Evolutionary conservation across 805 yeast species (phyloP).

Genomic region (Wickerhamiella nectarea): DNA sequence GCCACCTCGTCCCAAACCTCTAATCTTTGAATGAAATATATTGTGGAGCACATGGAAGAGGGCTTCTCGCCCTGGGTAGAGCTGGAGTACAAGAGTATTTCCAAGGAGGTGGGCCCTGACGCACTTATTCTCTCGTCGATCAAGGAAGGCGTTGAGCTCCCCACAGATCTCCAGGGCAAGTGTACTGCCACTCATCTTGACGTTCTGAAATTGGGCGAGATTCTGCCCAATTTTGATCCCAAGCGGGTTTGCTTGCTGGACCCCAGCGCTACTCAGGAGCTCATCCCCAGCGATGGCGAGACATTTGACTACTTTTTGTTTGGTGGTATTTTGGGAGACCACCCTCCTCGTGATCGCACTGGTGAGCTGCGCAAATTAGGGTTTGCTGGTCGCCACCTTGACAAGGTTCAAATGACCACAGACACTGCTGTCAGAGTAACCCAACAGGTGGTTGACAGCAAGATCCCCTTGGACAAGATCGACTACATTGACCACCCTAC

Average conservation of each 20-base stretch:
- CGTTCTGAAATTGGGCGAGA: conserved; percentile 30
- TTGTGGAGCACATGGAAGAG: conserved; percentile 94
- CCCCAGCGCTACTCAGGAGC: conserved; percentile 68
- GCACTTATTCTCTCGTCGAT: conserved; percentile 68
- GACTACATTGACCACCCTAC: conserved; percentile 89
- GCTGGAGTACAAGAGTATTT: conserved; percentile 71
- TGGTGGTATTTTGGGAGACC: conserved; percentile 94
- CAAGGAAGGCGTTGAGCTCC: conserved; percentile 57
- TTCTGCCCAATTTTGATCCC: conserved; percentile 28
- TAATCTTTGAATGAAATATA: conserved; percentile 39
- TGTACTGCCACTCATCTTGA: conserved; percentile 75
- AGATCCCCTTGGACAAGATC: conserved; percentile 51
- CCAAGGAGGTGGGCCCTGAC: conserved; percentile 65
- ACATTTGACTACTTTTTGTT: conserved; percentile 79
- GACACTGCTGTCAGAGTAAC: conserved; percentile 95
- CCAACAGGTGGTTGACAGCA: conserved; percentile 54
- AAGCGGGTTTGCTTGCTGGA: conserved; percentile 69
- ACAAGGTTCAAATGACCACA: conserved; percentile 87
- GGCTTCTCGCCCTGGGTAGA: conserved; percentile 95
- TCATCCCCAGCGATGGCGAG: conserved; percentile 52
- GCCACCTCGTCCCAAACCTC: neutral
- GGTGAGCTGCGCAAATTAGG: conserved; percentile 81
- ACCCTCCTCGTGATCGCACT: conserved; percentile 77
- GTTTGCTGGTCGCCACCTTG: conserved; percentile 74
- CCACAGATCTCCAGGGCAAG: conserved; percentile 33